Conservation (phyloP, 1,139 yeast species). For the Yamadazyma spencermartinsiae region DNA sequence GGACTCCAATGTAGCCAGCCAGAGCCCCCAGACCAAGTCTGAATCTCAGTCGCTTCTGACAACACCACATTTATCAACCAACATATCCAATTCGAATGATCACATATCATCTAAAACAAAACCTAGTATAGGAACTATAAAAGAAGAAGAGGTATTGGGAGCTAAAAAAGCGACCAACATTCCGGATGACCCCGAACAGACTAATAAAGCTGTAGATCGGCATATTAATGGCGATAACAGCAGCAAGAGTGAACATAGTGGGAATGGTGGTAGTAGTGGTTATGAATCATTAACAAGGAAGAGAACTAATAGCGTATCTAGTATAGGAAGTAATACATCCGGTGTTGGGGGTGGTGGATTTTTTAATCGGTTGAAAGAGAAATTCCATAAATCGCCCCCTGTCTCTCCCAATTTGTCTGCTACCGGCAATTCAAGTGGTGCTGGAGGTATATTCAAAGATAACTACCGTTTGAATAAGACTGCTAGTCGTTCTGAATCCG, state of each 20-base stretch:
- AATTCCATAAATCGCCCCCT: conserved; percentile 26
- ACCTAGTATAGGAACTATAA: conserved; percentile 37
- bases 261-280: not conserved
- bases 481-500: conserved; percentile 4
- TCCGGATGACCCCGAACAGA: conserved; percentile 7
- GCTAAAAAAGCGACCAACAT: conserved; percentile 4
- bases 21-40: not conserved
- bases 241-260: not conserved
- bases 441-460: conserved; percentile 8
- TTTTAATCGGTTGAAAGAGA: conserved; percentile 39
- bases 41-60: conserved; percentile 1
- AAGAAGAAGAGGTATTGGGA: conserved; percentile 25
- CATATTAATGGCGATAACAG: not conserved
- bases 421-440: conserved; percentile 1
- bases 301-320: conserved; percentile 7
- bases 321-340: conserved; percentile 9
- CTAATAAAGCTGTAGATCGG: not conserved
- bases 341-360: conserved; percentile 29
- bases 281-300: conserved; percentile 3
- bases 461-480: conserved; percentile 10
- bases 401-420: conserved; percentile 12
- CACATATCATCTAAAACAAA: conserved; percentile 31
- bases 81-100: conserved; percentile 38
- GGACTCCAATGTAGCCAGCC: conserved; percentile 21
- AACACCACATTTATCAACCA: conserved; percentile 27